Evolutionary conservation across 208 protist genomes (phyloP).

Genomic region (Acanthamoeba culbertsoni): DNA sequence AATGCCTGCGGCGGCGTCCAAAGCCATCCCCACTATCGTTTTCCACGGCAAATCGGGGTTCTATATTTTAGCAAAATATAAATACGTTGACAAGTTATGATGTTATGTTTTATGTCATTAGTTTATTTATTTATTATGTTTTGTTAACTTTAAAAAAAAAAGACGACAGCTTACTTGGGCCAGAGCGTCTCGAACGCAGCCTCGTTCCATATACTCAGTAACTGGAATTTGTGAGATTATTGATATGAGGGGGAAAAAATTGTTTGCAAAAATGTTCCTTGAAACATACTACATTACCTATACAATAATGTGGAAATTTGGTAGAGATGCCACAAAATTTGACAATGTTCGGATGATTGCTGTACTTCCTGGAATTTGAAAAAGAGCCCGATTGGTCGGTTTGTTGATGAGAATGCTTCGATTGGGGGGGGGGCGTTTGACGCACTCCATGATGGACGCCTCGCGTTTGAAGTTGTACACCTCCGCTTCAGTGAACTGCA

Average conservation of each 20-base stretch:
- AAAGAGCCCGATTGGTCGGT: not conserved
- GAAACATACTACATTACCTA: not conserved
- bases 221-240: not conserved
- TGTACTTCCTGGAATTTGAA: slow-evolving; percentile 43
- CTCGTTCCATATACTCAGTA: slow-evolving; percentile 34
- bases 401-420: not conserved
- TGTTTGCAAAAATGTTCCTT: not conserved
- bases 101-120: too few relatives aligned
- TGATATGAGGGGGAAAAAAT: too few relatives aligned
- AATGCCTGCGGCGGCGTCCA: slow-evolving; percentile 71
- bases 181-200: slow-evolving; percentile 2
- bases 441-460: slow-evolving; percentile 49
- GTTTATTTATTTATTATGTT: too few relatives aligned
- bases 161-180: not conserved
- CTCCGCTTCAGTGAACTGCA: slow-evolving; percentile 31
- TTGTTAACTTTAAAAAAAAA: not conserved
- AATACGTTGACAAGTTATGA: slow-evolving; percentile 80
- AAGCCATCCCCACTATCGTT: slow-evolving; percentile 66
- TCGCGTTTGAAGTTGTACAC: slow-evolving; percentile 55
- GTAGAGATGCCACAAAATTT: slow-evolving; percentile 54
- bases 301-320: slow-evolving; percentile 51
- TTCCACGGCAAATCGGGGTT: slow-evolving; percentile 43
- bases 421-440: not conserved
- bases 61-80: slow-evolving; percentile 63
- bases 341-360: slow-evolving; percentile 36